Evolutionary conservation across 169 alveolate genomes (phyloP).

Genomic region (Cytauxzoon felis): DNA sequence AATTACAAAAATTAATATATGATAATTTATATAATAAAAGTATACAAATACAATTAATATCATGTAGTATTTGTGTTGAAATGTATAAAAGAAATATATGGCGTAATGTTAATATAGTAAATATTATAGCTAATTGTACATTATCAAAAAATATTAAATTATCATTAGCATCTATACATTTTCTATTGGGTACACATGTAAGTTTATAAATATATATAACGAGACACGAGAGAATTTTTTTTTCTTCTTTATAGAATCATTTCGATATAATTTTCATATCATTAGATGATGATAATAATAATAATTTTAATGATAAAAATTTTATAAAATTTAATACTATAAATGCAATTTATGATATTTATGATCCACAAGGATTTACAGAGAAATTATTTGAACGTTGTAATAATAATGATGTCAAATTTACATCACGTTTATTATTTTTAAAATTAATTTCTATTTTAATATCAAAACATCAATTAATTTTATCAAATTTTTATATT

Average conservation of each 20-base stretch:
- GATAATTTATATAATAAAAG: conserved; percentile 5
- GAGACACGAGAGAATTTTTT: too few relatives aligned
- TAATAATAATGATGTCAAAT: conserved; percentile 23
- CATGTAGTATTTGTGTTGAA: conserved; percentile 65
- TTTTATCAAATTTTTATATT: conserved; percentile 51
- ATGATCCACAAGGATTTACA: conserved; percentile 33
- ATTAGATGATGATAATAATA: conserved; percentile 10
- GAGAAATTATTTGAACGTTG: conserved; percentile 33
- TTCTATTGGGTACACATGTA: conserved; percentile 33
- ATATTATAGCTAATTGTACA: conserved; percentile 58
- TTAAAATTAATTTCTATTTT: conserved; percentile 31
- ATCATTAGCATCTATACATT: conserved; percentile 40
- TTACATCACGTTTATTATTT: conserved; percentile 17
- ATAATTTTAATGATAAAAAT: conserved; percentile 2
- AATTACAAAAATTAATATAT: conserved; percentile 17
- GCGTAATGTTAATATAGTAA: conserved; percentile 59
- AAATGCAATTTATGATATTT: conserved; percentile 31
- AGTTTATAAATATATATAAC: neutral
- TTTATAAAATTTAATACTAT: conserved; percentile 6
- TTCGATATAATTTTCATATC: conserved; percentile 45
- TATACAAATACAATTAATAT: conserved; percentile 27
- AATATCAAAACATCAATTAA: conserved; percentile 32
- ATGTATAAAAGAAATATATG: conserved; percentile 61
- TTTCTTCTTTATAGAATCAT: conserved; percentile 22
- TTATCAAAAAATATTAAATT: conserved; percentile 19